Percentiles rank a stretch among this genome's conserved stretches.
Conservation (phyloP, 78 protist species). For the Guillardia theta region DNA sequence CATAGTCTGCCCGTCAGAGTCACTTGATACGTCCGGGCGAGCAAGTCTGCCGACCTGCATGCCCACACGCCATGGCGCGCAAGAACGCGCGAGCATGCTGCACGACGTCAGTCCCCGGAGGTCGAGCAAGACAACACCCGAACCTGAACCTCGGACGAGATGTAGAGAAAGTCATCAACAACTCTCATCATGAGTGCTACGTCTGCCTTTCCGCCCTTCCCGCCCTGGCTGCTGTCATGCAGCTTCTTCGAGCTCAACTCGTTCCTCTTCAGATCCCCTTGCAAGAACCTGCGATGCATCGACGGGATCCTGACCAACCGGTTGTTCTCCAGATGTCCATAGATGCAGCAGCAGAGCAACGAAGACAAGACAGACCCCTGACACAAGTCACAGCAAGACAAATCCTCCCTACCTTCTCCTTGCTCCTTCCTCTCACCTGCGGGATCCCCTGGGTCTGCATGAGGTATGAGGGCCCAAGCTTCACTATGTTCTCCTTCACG, state of each 20-base stretch:
- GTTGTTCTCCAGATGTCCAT: not conserved
- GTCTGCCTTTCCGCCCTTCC: not conserved
- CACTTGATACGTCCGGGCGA: not conserved
- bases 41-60: not conserved
- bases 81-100: not conserved
- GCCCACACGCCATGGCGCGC: not conserved
- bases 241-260: not conserved
- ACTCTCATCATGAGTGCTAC: not conserved
- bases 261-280: not conserved
- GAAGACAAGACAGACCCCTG: not conserved
- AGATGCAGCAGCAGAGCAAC: not conserved
- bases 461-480: not conserved
- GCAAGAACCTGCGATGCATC: not conserved
- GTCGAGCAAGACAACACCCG: no score
- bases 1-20: not conserved
- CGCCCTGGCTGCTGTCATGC: not conserved
- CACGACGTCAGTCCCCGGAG: no score
- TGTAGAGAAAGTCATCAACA: not conserved
- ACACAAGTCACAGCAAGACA: not conserved
- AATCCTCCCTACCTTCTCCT: not conserved
- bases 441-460: not conserved
- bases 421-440: not conserved
- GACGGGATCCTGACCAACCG: not conserved
- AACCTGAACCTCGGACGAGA: not conserved
- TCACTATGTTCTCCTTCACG: no score